phyloP scores from a whole-genome alignment of 768 basidiomycete species.

The Calocybe cyanea region DNA sequence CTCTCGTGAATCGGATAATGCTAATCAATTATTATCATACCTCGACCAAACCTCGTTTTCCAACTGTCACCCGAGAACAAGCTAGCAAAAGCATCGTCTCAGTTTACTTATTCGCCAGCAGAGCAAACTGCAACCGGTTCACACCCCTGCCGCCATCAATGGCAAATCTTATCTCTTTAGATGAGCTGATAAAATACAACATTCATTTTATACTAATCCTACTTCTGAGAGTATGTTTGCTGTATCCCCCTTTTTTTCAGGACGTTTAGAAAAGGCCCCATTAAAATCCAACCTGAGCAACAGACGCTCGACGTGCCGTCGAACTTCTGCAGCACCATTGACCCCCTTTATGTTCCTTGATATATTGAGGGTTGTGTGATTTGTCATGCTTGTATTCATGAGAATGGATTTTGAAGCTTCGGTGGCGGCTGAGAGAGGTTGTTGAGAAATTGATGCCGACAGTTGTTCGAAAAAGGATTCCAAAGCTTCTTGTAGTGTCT shows the following conservation, averaged over 20 bases:
- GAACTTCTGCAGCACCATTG: conserved; percentile 58
- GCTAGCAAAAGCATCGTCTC: neutral
- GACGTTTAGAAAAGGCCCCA: conserved; percentile 60
- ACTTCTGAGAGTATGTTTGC: conserved; percentile 40
- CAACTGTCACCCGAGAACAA: conserved; percentile 5
- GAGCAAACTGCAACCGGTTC: too few relatives aligned
- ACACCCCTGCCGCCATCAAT: conserved; percentile 9
- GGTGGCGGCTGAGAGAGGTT: conserved; percentile 55
- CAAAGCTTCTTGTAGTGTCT: conserved; percentile 67
- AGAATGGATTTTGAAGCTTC: conserved; percentile 72
- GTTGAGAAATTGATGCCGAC: conserved; percentile 71
- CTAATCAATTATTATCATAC: conserved; percentile 6
- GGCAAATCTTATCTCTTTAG: conserved; percentile 13
- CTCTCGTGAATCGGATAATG: conserved; percentile 16
- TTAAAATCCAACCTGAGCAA: conserved; percentile 84
- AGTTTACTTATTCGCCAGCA: too few relatives aligned
- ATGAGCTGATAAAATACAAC: conserved; percentile 1
- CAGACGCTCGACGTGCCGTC: conserved; percentile 79
- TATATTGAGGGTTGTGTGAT: conserved; percentile 50
- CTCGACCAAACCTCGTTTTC: conserved; percentile 11
- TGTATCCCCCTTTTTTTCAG: conserved; percentile 19
- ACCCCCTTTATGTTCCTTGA: conserved; percentile 46
- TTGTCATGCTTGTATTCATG: conserved; percentile 53
- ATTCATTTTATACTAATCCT: conserved; percentile 24
- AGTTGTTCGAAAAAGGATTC: conserved; percentile 80